Evolutionary conservation across 1,139 yeast genomes (phyloP).

Genomic region (Candida labiduridarum): DNA sequence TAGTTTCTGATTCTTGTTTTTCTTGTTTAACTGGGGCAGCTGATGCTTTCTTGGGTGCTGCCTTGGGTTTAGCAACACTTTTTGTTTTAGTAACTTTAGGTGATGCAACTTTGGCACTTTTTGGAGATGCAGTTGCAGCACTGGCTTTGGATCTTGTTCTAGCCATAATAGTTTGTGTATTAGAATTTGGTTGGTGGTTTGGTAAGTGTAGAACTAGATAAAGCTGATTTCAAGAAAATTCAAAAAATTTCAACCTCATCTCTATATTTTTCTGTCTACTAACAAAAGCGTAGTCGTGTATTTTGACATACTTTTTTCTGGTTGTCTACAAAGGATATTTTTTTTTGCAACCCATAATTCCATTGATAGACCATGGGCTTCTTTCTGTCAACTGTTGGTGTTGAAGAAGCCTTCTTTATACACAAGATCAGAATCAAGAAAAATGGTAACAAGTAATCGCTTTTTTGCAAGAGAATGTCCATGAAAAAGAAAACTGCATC

Average conservation of each 20-base stretch:
- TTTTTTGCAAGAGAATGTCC: no score
- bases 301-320: background rate
- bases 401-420: no score
- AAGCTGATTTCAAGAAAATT: background rate
- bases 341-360: background rate
- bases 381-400: no score
- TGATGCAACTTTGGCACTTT: constrained; percentile 20
- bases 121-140: constrained; percentile 19
- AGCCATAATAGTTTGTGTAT: constrained; percentile 23
- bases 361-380: no score
- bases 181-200: background rate
- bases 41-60: constrained; percentile 6
- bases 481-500: no score
- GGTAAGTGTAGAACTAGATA: background rate
- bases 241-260: constrained; percentile 7
- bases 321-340: background rate
- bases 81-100: constrained; percentile 9
- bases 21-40: background rate
- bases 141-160: constrained; percentile 33
- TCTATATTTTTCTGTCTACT: background rate
- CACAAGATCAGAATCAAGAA: no score
- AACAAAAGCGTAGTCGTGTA: background rate
- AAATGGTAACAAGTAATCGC: no score
- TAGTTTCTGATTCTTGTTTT: background rate
- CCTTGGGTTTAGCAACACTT: constrained; percentile 7